Evolutionary conservation across 495 filamentous ascomycete species (phyloP).

Genomic region (Tuber borchii): DNA sequence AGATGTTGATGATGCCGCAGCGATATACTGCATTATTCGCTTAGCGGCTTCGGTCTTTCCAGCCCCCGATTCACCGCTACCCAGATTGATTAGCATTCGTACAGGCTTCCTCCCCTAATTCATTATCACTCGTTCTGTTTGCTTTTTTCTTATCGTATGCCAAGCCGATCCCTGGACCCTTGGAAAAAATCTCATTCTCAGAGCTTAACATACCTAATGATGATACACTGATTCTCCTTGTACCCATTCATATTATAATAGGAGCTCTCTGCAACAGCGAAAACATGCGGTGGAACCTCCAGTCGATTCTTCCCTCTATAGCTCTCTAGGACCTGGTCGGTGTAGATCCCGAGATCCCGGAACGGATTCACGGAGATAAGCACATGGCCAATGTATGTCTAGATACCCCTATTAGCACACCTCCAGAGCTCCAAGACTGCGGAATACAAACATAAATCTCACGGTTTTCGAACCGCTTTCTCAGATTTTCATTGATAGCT

Average conservation of each 20-base stretch:
- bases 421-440: constrained; percentile 22
- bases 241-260: constrained; percentile 99
- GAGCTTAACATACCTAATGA: constrained; percentile 59
- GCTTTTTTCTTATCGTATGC: neutral
- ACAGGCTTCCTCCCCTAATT: neutral
- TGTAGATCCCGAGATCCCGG: constrained; percentile 96
- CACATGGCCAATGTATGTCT: constrained; percentile 99
- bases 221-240: constrained; percentile 98
- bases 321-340: constrained; percentile 78
- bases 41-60: constrained; percentile 99
- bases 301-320: constrained; percentile 95
- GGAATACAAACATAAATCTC: constrained; percentile 79
- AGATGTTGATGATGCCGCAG: constrained; percentile 82
- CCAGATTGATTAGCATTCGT: constrained; percentile 7
- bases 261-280: constrained; percentile 88
- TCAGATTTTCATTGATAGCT: constrained; percentile 97
- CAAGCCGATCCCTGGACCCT: neutral
- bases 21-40: constrained; percentile 99
- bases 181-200: neutral
- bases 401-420: constrained; percentile 31
- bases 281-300: constrained; percentile 93
- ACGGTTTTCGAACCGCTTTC: constrained; percentile 88
- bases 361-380: constrained; percentile 99
- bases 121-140: neutral
- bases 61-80: constrained; percentile 81